A percentile compares a stretch with the other conserved stretches of the same genome.
Evolutionary conservation across 768 basidiomycete species (phyloP).

Genomic region (Hydnum rufescens): DNA sequence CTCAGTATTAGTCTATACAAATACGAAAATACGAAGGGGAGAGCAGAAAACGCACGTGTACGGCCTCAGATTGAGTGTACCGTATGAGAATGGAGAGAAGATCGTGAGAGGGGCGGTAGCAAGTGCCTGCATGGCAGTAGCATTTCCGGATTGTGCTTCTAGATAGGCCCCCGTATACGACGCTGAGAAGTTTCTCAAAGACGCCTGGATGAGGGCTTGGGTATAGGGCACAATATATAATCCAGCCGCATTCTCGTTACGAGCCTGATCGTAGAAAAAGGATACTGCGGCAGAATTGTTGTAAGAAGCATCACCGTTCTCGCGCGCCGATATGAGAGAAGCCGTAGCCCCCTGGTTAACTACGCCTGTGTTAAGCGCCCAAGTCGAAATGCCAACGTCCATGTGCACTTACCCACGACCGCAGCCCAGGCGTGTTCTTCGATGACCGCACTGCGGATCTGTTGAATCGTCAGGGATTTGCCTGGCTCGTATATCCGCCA

Average conservation of each 20-base stretch:
- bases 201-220: conserved; percentile 13
- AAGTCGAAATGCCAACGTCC: no score
- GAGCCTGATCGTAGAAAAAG: conserved; percentile 17
- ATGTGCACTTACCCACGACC: conserved; percentile 20
- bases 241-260: conserved; percentile 24
- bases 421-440: conserved; percentile 25
- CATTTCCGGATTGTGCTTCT: conserved; percentile 16
- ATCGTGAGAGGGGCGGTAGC: conserved; percentile 24
- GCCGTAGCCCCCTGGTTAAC: conserved; percentile 6
- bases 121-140: conserved; percentile 22
- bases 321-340: conserved; percentile 5
- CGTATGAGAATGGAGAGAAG: conserved; percentile 17
- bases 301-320: conserved; percentile 6
- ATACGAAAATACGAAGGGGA: neutral
- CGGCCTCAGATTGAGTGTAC: conserved; percentile 22
- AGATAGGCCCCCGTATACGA: conserved; percentile 9
- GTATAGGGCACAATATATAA: conserved; percentile 23
- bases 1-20: no score
- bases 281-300: conserved; percentile 2
- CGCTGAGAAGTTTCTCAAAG: conserved; percentile 3
- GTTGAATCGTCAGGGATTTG: conserved; percentile 15
- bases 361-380: no score
- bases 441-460: conserved; percentile 19
- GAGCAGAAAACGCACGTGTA: conserved; percentile 10
- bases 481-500: conserved; percentile 14